Evolutionary conservation across 352 stramenopile species (phyloP).

Genomic region (Pythium scleroteichum): DNA sequence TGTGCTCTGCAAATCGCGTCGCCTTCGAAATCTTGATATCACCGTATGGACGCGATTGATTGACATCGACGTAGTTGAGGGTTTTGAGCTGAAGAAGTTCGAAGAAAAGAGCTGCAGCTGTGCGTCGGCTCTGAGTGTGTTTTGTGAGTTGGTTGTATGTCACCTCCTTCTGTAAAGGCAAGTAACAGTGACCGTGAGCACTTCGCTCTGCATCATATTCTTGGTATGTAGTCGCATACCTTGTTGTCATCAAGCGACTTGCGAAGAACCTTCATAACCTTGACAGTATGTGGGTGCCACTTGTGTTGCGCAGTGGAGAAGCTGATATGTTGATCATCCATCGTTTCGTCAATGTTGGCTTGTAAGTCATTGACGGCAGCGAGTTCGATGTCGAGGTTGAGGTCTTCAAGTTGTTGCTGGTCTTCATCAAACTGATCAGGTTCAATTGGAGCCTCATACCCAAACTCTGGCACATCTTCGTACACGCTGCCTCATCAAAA

Average conservation of each 20-base stretch:
- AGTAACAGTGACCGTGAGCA: background rate
- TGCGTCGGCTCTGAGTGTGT: slow-evolving; percentile 81
- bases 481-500: slow-evolving; percentile 21
- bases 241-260: slow-evolving; percentile 73
- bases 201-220: no score
- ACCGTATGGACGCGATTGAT: slow-evolving; percentile 92
- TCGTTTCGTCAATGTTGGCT: slow-evolving; percentile 50
- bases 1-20: slow-evolving; percentile 66
- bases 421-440: slow-evolving; percentile 36
- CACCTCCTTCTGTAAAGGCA: slow-evolving; percentile 48
- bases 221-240: slow-evolving; percentile 17
- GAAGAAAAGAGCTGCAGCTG: slow-evolving; percentile 95
- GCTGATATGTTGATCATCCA: slow-evolving; percentile 34
- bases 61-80: slow-evolving; percentile 95
- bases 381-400: slow-evolving; percentile 82
- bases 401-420: slow-evolving; percentile 46
- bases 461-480: slow-evolving; percentile 58
- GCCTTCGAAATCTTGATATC: slow-evolving; percentile 92
- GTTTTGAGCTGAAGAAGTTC: slow-evolving; percentile 98
- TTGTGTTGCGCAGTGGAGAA: slow-evolving; percentile 86
- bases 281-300: slow-evolving; percentile 98
- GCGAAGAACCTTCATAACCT: slow-evolving; percentile 91
- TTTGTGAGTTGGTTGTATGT: slow-evolving; percentile 88
- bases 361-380: slow-evolving; percentile 78
- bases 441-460: slow-evolving; percentile 53